Evolutionary conservation across 352 stramenopile genomes (phyloP), one percentile per base, ranked within the genome.

Genomic region (Pythium monospermum): DNA sequence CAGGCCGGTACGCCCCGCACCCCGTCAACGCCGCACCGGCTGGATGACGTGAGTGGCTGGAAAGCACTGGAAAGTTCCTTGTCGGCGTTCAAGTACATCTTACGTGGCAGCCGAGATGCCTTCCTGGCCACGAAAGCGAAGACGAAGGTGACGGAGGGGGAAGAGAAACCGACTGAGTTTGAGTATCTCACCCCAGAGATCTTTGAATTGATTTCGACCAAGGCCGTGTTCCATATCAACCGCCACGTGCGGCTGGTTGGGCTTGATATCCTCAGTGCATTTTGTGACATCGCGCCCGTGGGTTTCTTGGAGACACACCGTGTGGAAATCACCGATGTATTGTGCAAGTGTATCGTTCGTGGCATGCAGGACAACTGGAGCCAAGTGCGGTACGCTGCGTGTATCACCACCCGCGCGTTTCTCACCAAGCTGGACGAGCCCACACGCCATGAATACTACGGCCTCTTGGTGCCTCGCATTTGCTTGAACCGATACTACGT

Each of bases 401-500:
- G 76, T 33, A 96, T 98, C 31, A 73, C 96, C 7, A 88, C 83
- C 40, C 83, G 94, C 7, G 76, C 77, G 6, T 96, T 98, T 60
- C 63, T 97, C 22, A 19, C 72, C 26, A 89, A 88, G 52, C 80
- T 98, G 12, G 64, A 76, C 37, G 37, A 63, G 4, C 51, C 85
- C 6, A 54, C 67, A 2, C 78, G 76, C 19, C 58, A 66, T 1
- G 43, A 61, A 11, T 97, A 95, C 51, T 65, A 89, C 11, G 72
- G 73, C 1, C 51, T 83, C n/a, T 60, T 99, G 6, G 68, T 98
- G 22, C 93, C 94, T 15, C 83, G 92, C 13, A 92, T 99, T 82
- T 98, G 94, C 62, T 67, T 99, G n/a, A 99, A 99, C 71, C 87
- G 96, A 27, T 95, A 96, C 62, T 99, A 98, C 61, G 77, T 98